Evolutionary conservation across 768 basidiomycete genomes (phyloP), one percentile per base, ranked within the genome.

Genomic region (Trichaptum fuscoviolaceum): DNA sequence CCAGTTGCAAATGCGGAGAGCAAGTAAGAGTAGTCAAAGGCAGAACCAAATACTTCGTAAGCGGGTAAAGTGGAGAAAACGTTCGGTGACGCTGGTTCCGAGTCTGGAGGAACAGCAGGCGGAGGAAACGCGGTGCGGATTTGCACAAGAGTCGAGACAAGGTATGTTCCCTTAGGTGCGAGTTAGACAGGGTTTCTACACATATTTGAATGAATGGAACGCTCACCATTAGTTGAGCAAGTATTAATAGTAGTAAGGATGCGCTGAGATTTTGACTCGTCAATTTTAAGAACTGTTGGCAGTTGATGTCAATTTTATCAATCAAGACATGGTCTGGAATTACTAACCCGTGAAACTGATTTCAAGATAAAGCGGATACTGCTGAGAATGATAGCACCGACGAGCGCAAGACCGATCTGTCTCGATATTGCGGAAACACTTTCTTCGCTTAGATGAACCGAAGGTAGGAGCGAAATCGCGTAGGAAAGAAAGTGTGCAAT

Each of bases 181-280:
- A 42, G 20, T 10, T 26, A 64, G 36, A 36, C 25, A 52, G 65
- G 65, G 26, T 26, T 26, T 30, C 60, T 4, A 20, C 2, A 62
- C 52, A n/a, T n/a, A n/a, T n/a, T n/a, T n/a, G n/a, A n/a, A n/a
- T n/a, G 25, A 34, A 58, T 24, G 42, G 24, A 26, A 63, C 30
- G 72, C 81, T 35, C 69, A 92, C 92, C 92, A 95, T 93, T 61
- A 95, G 80, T 73, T 95, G 92, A 7, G 92, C 89, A 25, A 95
- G 82, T 10, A 89, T 75, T 34, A 95, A 83, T 26, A 94, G 75
- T 84, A 94, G 89, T 57, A 94, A 77, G 5, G 89, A 89, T 5
- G 90, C 90, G 35, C 88, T 88, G 7, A 90, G 79, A 64, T 84
- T 90, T 35, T 86, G 82, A 70, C 87, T 90, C 35, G 87, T 87